These are phyloP conservation scores for Fomitopsis pinicola DNA, from an alignment of 1,284 basidiomycete species.

Conservation along the genomic window DNA sequence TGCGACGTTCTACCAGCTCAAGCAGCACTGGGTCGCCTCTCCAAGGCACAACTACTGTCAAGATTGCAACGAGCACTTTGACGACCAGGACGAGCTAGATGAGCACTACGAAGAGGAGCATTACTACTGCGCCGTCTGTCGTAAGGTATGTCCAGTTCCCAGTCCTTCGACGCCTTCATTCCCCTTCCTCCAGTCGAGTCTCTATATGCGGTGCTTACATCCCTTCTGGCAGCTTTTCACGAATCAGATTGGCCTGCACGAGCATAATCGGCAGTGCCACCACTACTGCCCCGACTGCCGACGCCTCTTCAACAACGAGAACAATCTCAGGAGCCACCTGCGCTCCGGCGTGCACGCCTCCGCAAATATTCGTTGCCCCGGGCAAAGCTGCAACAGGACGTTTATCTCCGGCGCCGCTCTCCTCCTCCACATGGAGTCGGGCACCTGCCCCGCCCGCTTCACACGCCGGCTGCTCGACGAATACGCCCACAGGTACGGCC, in stretches of 20 bases:
- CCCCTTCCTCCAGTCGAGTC: background rate
- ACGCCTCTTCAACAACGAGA: conserved; percentile 32
- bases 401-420: conserved; percentile 31
- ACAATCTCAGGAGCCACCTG: conserved; percentile 20
- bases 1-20: conserved; percentile 21
- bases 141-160: conserved; percentile 17
- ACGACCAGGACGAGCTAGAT: conserved; percentile 8
- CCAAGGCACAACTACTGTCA: conserved; percentile 39
- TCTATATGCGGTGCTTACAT: no score
- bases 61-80: conserved; percentile 33
- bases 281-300: conserved; percentile 44
- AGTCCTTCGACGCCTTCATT: background rate
- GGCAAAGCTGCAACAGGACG: conserved; percentile 14
- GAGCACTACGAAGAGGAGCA: conserved; percentile 27
- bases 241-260: conserved; percentile 28
- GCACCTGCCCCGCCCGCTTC: conserved; percentile 26
- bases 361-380: conserved; percentile 17
- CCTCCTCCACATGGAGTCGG: conserved; percentile 29
- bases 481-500: conserved; percentile 21
- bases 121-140: conserved; percentile 37
- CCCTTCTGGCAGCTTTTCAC: background rate
- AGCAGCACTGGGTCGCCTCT: conserved; percentile 37
- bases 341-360: conserved; percentile 16
- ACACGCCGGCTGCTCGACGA: conserved; percentile 26
- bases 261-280: conserved; percentile 48